Percentiles rank a stretch among this genome's conserved stretches.
These are phyloP conservation scores for Cystobasidium slooffiae DNA, from an alignment of 1,284 basidiomycete genomes.

Conservation along the genomic window DNA sequence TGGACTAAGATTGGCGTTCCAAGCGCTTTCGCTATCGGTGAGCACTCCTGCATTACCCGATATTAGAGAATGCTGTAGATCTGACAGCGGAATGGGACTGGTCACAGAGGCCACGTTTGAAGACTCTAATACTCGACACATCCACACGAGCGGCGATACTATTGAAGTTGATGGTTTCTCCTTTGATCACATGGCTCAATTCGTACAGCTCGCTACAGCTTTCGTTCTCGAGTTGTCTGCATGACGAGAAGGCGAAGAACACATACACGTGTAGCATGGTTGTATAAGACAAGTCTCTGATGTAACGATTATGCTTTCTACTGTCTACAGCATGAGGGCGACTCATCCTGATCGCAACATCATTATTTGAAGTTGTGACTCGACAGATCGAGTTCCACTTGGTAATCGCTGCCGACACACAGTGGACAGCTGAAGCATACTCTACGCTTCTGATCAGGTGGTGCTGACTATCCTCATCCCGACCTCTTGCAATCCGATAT, in stretches of 20 bases:
- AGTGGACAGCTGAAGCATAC: too few species aligned
- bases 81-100: not conserved
- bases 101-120: slow-evolving; percentile 48
- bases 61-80: not conserved
- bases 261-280: not conserved
- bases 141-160: slow-evolving; percentile 79
- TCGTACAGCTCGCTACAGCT: slow-evolving; percentile 38
- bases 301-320: too few species aligned
- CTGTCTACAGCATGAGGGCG: too few species aligned
- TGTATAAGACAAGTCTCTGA: too few species aligned
- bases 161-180: slow-evolving; percentile 86
- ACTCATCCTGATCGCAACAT: too few species aligned
- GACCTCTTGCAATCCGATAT: too few species aligned
- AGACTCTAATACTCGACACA: slow-evolving; percentile 60
- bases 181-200: slow-evolving; percentile 61
- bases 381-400: too few species aligned
- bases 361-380: too few species aligned
- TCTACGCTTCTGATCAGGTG: too few species aligned
- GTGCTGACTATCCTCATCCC: too few species aligned
- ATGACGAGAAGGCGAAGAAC: not conserved
- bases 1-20: slow-evolving; percentile 58
- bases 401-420: too few species aligned
- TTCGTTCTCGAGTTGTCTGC: slow-evolving; percentile 41
- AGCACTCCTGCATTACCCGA: not conserved
- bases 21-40: slow-evolving; percentile 55